A percentile compares a stretch with the other conserved stretches of the same genome.
Evolutionary conservation across 139 green algal genomes (phyloP).

Genomic region (Haematococcus sp.): DNA sequence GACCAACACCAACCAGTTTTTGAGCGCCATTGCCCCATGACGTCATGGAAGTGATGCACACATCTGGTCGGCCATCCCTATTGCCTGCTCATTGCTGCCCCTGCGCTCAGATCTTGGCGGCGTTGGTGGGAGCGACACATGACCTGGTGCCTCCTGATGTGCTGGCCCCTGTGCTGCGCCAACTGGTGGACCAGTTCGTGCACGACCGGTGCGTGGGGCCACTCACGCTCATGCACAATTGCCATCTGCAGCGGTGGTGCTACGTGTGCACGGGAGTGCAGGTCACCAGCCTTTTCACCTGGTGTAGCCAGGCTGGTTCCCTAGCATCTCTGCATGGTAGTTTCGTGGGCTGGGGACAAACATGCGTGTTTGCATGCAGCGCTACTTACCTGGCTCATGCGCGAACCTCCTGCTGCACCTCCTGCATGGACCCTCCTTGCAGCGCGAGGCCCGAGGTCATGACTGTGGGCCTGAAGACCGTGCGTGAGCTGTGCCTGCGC

Average conservation of each 20-base stretch:
- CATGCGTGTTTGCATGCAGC: too few species aligned
- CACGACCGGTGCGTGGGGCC: slow-evolving; percentile 87
- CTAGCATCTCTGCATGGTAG: too few species aligned
- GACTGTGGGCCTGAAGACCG: slow-evolving; percentile 87
- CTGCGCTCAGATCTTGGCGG: slow-evolving; percentile 12
- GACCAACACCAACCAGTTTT: too few species aligned
- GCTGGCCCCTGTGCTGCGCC: slow-evolving; percentile 83
- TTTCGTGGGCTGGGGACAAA: too few species aligned
- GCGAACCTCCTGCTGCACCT: too few species aligned
- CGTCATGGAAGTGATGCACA: too few species aligned
- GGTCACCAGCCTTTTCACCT: too few species aligned
- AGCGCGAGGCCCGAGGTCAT: slow-evolving; percentile 73
- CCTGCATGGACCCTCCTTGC: not conserved
- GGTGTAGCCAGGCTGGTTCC: too few species aligned
- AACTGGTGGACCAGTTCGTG: slow-evolving; percentile 96
- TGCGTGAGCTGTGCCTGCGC: slow-evolving; percentile 86
- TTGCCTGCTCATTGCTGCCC: too few species aligned
- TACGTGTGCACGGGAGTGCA: not conserved
- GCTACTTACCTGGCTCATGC: too few species aligned
- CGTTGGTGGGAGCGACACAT: slow-evolving; percentile 70
- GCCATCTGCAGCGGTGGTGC: slow-evolving; percentile 2
- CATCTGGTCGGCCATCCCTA: too few species aligned
- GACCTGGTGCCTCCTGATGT: slow-evolving; percentile 90
- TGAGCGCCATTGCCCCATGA: too few species aligned
- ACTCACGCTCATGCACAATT: not conserved